Percentiles rank a stretch among this genome's conserved stretches.
Conservation (phyloP, 2,329 filamentous ascomycete species). For the Fusarium pseudocircinatum region DNA sequence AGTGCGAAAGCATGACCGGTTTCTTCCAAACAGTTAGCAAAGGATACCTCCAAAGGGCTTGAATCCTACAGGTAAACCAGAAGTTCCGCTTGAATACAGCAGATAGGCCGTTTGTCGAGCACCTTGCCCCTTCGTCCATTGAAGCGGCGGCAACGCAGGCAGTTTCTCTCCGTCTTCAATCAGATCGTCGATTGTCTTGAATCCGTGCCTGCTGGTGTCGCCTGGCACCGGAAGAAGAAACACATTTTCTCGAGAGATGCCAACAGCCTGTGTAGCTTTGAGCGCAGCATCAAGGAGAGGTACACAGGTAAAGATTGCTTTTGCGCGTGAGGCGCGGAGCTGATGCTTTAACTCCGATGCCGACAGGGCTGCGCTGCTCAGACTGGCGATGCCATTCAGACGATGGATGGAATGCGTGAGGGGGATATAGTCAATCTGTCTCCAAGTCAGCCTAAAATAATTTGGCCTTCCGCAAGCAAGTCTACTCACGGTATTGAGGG, state of each 20-base stretch:
- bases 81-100: slow-evolving; percentile 84
- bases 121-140: slow-evolving; percentile 71
- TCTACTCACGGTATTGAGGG: slow-evolving; percentile 79
- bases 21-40: slow-evolving; percentile 54
- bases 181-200: slow-evolving; percentile 73
- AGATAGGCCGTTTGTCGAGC: slow-evolving; percentile 76
- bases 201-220: slow-evolving; percentile 46
- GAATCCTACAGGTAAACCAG: slow-evolving; percentile 54
- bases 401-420: slow-evolving; percentile 78
- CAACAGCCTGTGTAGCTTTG: slow-evolving; percentile 68
- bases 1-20: slow-evolving; percentile 84
- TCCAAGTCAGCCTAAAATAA: accelerated
- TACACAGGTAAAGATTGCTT: slow-evolving; percentile 75
- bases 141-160: slow-evolving; percentile 59
- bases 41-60: no score
- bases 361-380: slow-evolving; percentile 79
- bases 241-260: slow-evolving; percentile 69
- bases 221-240: slow-evolving; percentile 75
- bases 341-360: slow-evolving; percentile 76
- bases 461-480: no score
- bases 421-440: slow-evolving; percentile 76
- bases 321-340: slow-evolving; percentile 72
- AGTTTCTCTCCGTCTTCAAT: slow-evolving; percentile 66
- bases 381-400: slow-evolving; percentile 75
- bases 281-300: slow-evolving; percentile 71